These are phyloP conservation scores for Papiliotrema terrestris DNA, from an alignment of 1,284 basidiomycete species.

Conservation along the genomic window DNA sequence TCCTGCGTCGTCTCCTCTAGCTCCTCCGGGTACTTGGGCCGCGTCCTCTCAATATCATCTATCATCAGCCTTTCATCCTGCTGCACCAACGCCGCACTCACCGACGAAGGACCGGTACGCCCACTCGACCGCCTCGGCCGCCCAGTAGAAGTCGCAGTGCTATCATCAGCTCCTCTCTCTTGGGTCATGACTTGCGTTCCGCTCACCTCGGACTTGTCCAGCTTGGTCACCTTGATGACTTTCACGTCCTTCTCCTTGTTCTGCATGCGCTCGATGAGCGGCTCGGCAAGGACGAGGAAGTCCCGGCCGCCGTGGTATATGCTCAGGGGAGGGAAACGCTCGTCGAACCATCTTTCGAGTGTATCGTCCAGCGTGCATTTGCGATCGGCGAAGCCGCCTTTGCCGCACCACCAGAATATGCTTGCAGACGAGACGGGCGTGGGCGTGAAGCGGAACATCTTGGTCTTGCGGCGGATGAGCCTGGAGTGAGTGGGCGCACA, in stretches of 20 bases:
- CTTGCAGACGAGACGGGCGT: constrained; percentile 56
- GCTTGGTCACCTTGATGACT: constrained; percentile 54
- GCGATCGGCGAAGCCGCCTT: constrained; percentile 58
- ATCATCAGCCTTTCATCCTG: background rate
- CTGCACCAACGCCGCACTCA: constrained; percentile 17
- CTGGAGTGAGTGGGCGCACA: constrained; percentile 15
- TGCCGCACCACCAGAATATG: constrained; percentile 62
- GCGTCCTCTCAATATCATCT: constrained; percentile 44
- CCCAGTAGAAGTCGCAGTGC: constrained; percentile 55
- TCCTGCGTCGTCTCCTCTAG: background rate
- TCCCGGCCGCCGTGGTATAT: constrained; percentile 57
- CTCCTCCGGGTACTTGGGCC: constrained; percentile 39
- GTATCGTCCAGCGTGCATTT: constrained; percentile 57
- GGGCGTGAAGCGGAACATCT: constrained; percentile 64
- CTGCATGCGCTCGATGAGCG: constrained; percentile 53
- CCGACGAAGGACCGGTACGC: constrained; percentile 51
- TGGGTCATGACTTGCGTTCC: background rate
- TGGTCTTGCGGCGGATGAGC: constrained; percentile 56
- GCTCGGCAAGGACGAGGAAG: constrained; percentile 54
- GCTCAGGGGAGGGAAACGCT: constrained; percentile 58
- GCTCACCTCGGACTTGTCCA: constrained; percentile 53
- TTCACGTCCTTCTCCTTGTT: constrained; percentile 54
- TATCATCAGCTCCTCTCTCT: constrained; percentile 7
- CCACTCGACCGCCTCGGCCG: constrained; percentile 61
- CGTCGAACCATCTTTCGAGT: constrained; percentile 56